Conservation (phyloP, 352 stramenopile genomes). For the Aphanomyces astaci region DNA sequence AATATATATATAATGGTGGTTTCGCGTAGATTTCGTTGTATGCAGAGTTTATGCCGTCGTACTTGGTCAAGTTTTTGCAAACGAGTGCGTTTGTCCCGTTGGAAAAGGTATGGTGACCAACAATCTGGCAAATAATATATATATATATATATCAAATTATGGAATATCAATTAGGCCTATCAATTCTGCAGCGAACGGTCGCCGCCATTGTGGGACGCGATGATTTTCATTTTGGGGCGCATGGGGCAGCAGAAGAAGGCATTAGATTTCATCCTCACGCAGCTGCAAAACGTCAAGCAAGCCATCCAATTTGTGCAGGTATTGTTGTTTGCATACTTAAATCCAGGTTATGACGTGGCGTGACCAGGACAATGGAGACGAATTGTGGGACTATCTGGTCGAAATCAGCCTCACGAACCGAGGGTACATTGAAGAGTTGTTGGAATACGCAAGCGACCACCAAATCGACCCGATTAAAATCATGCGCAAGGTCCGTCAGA, state of each 20-base stretch:
- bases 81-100: slow-evolving; percentile 75
- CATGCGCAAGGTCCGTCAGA: slow-evolving; percentile 53
- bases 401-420: slow-evolving; percentile 70
- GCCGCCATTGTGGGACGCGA: slow-evolving; percentile 71
- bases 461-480: slow-evolving; percentile 82
- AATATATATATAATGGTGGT: too few relatives aligned
- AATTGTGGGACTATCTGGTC: slow-evolving; percentile 78
- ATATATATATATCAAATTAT: too few relatives aligned
- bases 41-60: slow-evolving; percentile 49
- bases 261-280: slow-evolving; percentile 73
- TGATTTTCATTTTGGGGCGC: slow-evolving; percentile 81
- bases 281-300: slow-evolving; percentile 71
- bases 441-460: slow-evolving; percentile 64
- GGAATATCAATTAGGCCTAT: slow-evolving; percentile 40
- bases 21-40: slow-evolving; percentile 60
- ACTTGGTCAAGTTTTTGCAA: slow-evolving; percentile 69
- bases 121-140: neutral
- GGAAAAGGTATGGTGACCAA: slow-evolving; percentile 47
- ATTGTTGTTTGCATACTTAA: neutral
- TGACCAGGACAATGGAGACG: slow-evolving; percentile 60
- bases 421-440: slow-evolving; percentile 61
- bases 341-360: neutral
- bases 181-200: slow-evolving; percentile 66
- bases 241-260: slow-evolving; percentile 83
- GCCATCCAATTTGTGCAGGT: slow-evolving; percentile 76